Evolutionary conservation across 1,284 basidiomycete genomes (phyloP).

Genomic region (Uromyces viciae-fabae): DNA sequence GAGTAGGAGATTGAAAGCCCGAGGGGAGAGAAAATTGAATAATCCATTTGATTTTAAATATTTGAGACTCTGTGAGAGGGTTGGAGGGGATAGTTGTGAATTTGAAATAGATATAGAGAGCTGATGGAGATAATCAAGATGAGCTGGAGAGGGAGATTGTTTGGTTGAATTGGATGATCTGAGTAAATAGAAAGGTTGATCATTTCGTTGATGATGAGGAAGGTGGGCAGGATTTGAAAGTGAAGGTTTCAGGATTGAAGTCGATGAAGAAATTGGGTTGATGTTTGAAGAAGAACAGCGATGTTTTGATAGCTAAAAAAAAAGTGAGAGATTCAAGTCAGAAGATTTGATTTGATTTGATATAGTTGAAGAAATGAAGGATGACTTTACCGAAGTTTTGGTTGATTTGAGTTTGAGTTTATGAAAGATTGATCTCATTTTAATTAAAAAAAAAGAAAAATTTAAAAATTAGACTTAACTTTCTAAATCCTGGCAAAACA

Average conservation of each 20-base stretch:
- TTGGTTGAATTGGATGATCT: neutral
- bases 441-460: too few relatives aligned
- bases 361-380: too few relatives aligned
- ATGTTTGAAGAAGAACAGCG: slow-evolving; percentile 2
- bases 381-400: too few relatives aligned
- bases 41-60: slow-evolving; percentile 10
- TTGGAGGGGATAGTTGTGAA: neutral
- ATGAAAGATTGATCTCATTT: too few relatives aligned
- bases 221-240: neutral
- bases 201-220: neutral
- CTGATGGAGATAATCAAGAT: neutral
- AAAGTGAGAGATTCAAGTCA: too few relatives aligned
- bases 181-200: neutral
- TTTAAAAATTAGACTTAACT: too few relatives aligned
- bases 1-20: neutral
- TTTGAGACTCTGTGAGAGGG: slow-evolving; percentile 7
- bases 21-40: slow-evolving; percentile 9
- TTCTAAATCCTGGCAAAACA: too few relatives aligned
- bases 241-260: slow-evolving; percentile 6
- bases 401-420: too few relatives aligned
- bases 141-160: neutral
- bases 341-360: too few relatives aligned
- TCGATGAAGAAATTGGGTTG: slow-evolving; percentile 22
- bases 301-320: too few relatives aligned
- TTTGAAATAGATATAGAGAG: neutral